These are phyloP conservation scores for Ciborinia camelliae DNA, from an alignment of 2,329 filamentous ascomycete species.

Conservation along the genomic window DNA sequence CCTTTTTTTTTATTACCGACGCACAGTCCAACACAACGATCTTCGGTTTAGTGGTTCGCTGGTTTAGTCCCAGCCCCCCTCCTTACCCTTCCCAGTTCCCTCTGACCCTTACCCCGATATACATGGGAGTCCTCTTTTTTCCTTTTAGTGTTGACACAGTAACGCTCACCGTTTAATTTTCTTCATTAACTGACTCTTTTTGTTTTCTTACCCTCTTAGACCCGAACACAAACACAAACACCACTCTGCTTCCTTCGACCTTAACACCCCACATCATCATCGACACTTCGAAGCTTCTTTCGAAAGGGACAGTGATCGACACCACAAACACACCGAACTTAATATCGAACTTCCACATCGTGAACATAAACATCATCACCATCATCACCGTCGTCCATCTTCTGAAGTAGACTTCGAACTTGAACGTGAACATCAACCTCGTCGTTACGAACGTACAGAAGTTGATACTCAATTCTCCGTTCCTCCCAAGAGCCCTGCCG, in stretches of 20 bases:
- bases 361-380: slow-evolving; percentile 25
- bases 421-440: slow-evolving; percentile 38
- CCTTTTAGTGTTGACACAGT: slow-evolving; percentile 41
- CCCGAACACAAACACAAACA: slow-evolving; percentile 40
- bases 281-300: slow-evolving; percentile 27
- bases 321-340: slow-evolving; percentile 17
- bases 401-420: slow-evolving; percentile 44
- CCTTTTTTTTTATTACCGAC: slow-evolving; percentile 17
- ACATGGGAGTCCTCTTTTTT: slow-evolving; percentile 23
- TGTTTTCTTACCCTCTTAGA: slow-evolving; percentile 23
- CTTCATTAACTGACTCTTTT: slow-evolving; percentile 29
- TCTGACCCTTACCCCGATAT: slow-evolving; percentile 20
- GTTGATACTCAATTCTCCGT: slow-evolving; percentile 29
- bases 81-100: too few relatives aligned
- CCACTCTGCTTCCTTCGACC: slow-evolving; percentile 49
- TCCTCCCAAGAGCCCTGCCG: slow-evolving; percentile 27
- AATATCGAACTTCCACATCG: slow-evolving; percentile 41
- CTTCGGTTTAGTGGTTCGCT: too few relatives aligned
- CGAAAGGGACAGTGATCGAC: slow-evolving; percentile 18
- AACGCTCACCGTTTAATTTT: slow-evolving; percentile 37
- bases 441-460: slow-evolving; percentile 31
- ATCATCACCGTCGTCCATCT: slow-evolving; percentile 23
- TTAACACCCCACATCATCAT: slow-evolving; percentile 40
- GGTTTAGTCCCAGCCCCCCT: slow-evolving; percentile 21
- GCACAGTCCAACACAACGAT: slow-evolving; percentile 21